These are phyloP conservation scores for Bromus sterilis DNA, from an alignment of 176 grass and related monocot species.

Conservation along the genomic window DNA sequence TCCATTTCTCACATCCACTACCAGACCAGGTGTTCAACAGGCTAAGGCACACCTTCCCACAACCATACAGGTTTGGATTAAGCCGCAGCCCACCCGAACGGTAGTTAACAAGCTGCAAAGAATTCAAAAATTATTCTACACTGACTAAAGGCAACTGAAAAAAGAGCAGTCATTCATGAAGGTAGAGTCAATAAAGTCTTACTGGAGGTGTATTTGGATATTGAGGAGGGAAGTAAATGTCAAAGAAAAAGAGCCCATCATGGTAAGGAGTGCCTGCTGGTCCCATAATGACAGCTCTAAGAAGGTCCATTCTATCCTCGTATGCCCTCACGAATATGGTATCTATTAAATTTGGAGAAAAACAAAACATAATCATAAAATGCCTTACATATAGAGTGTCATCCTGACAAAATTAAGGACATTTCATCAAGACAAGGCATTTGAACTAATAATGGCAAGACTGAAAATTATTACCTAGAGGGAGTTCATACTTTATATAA, in stretches of 20 bases:
- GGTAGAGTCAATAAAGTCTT: constrained; percentile 18
- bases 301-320: constrained; percentile 88
- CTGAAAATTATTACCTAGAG: background rate
- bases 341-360: constrained; percentile 43
- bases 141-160: background rate
- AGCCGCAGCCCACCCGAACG: constrained; percentile 78
- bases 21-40: constrained; percentile 88
- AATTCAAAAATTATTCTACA: background rate
- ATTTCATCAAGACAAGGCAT: background rate
- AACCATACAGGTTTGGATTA: constrained; percentile 90
- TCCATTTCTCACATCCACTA: constrained; percentile 71
- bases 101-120: constrained; percentile 69
- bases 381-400: background rate
- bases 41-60: constrained; percentile 89
- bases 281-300: constrained; percentile 80
- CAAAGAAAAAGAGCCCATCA: constrained; percentile 90
- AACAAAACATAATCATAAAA: constrained; percentile 22
- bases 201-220: constrained; percentile 78
- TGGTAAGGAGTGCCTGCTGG: constrained; percentile 88
- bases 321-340: constrained; percentile 80
- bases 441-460: background rate
- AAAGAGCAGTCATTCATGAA: background rate
- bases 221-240: constrained; percentile 74
- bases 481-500: background rate
- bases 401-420: background rate